A percentile compares a stretch with the other conserved stretches of the same genome.
phyloP scores from a whole-genome alignment of 2,329 filamentous ascomycete species.

The Metarhizium anisopliae region DNA sequence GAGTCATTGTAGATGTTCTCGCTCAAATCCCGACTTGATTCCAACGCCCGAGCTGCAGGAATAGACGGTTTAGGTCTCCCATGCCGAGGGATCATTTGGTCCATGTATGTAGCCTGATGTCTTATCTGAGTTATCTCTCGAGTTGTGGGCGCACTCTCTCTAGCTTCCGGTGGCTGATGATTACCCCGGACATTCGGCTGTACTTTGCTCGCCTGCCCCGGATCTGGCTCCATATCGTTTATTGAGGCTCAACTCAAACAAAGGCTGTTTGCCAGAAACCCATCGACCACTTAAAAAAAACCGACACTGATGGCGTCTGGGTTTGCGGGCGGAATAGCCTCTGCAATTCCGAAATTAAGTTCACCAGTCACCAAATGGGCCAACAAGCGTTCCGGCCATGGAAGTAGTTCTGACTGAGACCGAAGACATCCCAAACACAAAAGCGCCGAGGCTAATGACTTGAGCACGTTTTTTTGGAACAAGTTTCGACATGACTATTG shows the following conservation, averaged over 20 bases:
- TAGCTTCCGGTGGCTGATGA: background rate
- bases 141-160: background rate
- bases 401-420: background rate
- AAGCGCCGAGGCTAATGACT: too few relatives aligned
- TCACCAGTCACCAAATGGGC: background rate
- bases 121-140: background rate
- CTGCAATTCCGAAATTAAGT: too few relatives aligned
- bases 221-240: too few relatives aligned
- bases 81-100: background rate
- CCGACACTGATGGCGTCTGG: too few relatives aligned
- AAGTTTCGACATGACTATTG: too few relatives aligned
- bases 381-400: background rate
- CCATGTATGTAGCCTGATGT: background rate
- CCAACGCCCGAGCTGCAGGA: background rate
- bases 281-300: too few relatives aligned
- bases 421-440: background rate
- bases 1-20: background rate
- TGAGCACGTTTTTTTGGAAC: too few relatives aligned
- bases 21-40: background rate
- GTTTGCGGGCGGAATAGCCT: too few relatives aligned
- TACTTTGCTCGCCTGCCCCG: background rate
- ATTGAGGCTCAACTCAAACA: too few relatives aligned
- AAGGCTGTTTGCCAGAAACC: too few relatives aligned
- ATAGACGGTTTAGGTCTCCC: background rate
- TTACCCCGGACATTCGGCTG: slow-evolving; percentile 4